Percentiles rank a stretch among this genome's conserved stretches.
Conservation (phyloP, 2,329 filamentous ascomycete genomes). For the Biscogniauxia marginata region DNA sequence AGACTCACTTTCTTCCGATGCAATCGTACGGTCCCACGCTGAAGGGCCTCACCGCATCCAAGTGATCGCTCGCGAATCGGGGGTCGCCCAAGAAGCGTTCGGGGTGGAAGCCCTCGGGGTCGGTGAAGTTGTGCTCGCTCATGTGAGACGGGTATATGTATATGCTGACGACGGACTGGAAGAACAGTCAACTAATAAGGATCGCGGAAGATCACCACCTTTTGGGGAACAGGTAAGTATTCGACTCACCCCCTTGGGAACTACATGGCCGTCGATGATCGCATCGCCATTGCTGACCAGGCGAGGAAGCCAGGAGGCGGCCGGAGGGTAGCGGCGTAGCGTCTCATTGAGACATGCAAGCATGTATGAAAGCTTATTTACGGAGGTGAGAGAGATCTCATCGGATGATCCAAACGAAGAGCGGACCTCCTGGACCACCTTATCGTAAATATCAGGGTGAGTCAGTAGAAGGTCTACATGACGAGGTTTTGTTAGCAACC, state of each 20-base stretch:
- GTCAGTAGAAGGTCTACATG: background rate
- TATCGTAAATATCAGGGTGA: background rate
- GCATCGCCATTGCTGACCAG: conserved; percentile 14
- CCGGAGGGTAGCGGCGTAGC: conserved; percentile 39
- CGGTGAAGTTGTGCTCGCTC: conserved; percentile 42
- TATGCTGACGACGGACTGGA: conserved; percentile 41
- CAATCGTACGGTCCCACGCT: conserved; percentile 49
- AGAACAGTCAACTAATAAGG: conserved; percentile 1
- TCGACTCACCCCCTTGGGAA: conserved; percentile 18
- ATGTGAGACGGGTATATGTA: conserved; percentile 43
- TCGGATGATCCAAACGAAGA: background rate
- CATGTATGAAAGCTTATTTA: conserved; percentile 31
- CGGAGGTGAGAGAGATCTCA: background rate
- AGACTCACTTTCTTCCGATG: conserved; percentile 47
- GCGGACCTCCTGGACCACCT: background rate
- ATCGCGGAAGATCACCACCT: too few relatives aligned
- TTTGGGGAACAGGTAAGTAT: background rate
- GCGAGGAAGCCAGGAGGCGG: conserved; percentile 18
- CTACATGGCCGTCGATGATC: conserved; percentile 16
- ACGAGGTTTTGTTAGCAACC: background rate
- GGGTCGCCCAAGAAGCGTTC: conserved; percentile 46
- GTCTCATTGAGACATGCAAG: conserved; percentile 40
- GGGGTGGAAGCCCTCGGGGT: conserved; percentile 45
- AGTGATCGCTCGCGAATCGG: conserved; percentile 41
- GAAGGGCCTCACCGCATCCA: conserved; percentile 47